These are phyloP conservation scores for Hanseniaspora vineae DNA, from an alignment of 805 yeast species.

Conservation along the genomic window DNA sequence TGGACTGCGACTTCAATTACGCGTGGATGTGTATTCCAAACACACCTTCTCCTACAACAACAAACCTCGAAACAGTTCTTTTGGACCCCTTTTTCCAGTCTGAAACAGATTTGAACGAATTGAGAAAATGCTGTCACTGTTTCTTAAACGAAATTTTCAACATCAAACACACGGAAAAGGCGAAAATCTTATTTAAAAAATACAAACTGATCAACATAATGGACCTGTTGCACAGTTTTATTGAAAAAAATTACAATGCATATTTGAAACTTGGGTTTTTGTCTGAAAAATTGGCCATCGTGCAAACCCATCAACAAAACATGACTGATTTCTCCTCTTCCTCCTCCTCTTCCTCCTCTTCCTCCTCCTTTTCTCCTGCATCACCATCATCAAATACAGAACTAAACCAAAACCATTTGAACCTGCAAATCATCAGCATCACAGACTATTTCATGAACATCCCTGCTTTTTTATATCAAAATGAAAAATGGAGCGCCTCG, in stretches of 20 bases:
- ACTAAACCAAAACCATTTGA: not conserved
- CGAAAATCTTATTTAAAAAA: constrained; percentile 12
- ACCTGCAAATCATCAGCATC: not conserved
- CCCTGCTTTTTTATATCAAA: not conserved
- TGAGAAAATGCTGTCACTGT: constrained; percentile 4
- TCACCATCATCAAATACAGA: no score
- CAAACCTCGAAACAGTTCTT: not conserved
- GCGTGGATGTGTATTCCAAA: not conserved
- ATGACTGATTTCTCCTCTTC: not conserved
- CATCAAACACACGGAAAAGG: not conserved
- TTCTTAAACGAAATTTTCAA: constrained; percentile 4
- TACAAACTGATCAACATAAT: constrained; percentile 10
- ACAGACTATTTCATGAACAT: not conserved
- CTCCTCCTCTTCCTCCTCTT: no score
- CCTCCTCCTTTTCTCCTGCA: no score
- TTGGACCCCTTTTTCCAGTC: not conserved
- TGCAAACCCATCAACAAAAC: not conserved
- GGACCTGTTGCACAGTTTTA: constrained; percentile 7
- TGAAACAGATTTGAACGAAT: not conserved
- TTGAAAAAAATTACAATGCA: constrained; percentile 8
- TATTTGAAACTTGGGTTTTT: constrained; percentile 12
- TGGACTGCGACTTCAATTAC: constrained; percentile 3
- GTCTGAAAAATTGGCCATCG: constrained; percentile 1
- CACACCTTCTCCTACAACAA: not conserved
- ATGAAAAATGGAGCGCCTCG: not conserved